Evolutionary conservation across 2,329 filamentous ascomycete genomes (phyloP).

Genomic region (Colletotrichum tabaci): DNA sequence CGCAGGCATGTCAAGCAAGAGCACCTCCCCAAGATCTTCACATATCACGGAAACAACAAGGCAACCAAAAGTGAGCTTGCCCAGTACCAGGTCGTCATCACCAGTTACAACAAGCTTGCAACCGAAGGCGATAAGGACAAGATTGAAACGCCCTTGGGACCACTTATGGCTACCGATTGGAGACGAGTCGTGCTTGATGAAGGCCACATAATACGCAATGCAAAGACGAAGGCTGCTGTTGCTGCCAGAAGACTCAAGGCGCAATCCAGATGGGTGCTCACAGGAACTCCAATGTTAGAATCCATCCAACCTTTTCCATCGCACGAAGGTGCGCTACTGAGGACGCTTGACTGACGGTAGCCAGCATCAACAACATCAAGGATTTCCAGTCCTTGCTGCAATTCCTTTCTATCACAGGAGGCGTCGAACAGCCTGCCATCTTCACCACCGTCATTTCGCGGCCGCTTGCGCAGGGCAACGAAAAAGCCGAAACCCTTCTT

Average conservation of each 20-base stretch:
- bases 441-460: slow-evolving; percentile 82
- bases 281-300: slow-evolving; percentile 83
- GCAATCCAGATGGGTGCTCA: slow-evolving; percentile 83
- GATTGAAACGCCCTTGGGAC: slow-evolving; percentile 1
- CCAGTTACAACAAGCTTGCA: slow-evolving; percentile 84
- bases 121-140: slow-evolving; percentile 67
- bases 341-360: slow-evolving; percentile 39
- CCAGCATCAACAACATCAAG: slow-evolving; percentile 80
- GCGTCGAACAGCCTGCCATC: slow-evolving; percentile 79
- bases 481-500: slow-evolving; percentile 74
- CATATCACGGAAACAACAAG: slow-evolving; percentile 80
- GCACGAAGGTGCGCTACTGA: slow-evolving; percentile 44
- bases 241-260: slow-evolving; percentile 79
- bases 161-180: slow-evolving; percentile 73
- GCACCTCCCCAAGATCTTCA: slow-evolving; percentile 75
- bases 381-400: slow-evolving; percentile 86
- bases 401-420: slow-evolving; percentile 83
- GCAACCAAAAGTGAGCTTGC: slow-evolving; percentile 70
- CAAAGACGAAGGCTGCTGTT: slow-evolving; percentile 78
- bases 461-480: slow-evolving; percentile 72
- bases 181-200: slow-evolving; percentile 86
- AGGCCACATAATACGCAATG: slow-evolving; percentile 86
- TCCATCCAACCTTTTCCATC: background rate
- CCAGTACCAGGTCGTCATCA: slow-evolving; percentile 83
- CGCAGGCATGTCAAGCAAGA: slow-evolving; percentile 77